phyloP scores from a whole-genome alignment of 345 rosid species.

The Stellera chamaejasme region DNA sequence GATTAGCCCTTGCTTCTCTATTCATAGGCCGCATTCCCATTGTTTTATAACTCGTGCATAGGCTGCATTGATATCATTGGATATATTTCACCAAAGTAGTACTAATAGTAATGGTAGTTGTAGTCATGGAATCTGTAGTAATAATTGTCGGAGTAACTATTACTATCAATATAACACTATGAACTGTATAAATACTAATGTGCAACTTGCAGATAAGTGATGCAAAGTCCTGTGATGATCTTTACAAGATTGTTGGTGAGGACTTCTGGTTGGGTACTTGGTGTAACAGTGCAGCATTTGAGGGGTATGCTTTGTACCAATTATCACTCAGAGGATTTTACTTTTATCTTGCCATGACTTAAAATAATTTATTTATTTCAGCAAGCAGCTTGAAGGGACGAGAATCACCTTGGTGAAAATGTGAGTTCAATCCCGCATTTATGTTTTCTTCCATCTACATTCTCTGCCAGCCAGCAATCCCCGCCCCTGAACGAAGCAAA shows the following conservation, averaged over 20 bases:
- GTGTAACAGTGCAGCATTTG: conserved; percentile 73
- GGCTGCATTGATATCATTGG: too few relatives aligned
- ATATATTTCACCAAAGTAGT: too few relatives aligned
- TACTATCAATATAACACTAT: not conserved
- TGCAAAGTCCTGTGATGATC: conserved; percentile 73
- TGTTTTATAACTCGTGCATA: too few relatives aligned
- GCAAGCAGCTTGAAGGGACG: conserved; percentile 94
- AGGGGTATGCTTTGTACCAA: conserved; percentile 47
- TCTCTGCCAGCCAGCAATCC: too few relatives aligned
- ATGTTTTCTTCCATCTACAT: not conserved
- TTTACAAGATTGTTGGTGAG: conserved; percentile 75
- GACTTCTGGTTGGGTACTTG: conserved; percentile 96
- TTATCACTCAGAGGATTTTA: conserved; percentile 5
- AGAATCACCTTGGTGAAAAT: conserved; percentile 73
- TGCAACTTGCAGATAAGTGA: conserved; percentile 46
- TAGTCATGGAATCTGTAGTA: too few relatives aligned
- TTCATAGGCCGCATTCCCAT: too few relatives aligned
- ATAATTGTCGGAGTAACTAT: too few relatives aligned
- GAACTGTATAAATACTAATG: conserved; percentile 2
- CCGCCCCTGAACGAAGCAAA: too few relatives aligned
- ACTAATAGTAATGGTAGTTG: too few relatives aligned
- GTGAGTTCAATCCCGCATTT: conserved; percentile 20
- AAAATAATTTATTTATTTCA: conserved; percentile 29
- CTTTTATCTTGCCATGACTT: conserved; percentile 7
- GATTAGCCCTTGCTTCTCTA: too few relatives aligned